These are phyloP conservation scores for Hyaloscypha finlandica DNA, from an alignment of 495 filamentous ascomycete genomes.

Conservation along the genomic window DNA sequence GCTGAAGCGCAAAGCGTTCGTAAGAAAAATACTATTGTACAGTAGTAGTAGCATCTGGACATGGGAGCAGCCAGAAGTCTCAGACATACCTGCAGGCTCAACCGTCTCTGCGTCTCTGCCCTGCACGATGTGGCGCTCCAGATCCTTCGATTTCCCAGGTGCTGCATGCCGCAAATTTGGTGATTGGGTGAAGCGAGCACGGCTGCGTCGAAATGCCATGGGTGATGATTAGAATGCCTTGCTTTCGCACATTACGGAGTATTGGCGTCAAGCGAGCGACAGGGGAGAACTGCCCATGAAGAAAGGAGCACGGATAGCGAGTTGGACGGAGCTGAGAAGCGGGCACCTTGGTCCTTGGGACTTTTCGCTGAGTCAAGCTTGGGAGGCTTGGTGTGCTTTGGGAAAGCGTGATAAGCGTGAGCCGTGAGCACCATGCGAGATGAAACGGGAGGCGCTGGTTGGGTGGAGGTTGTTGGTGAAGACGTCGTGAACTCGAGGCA, in stretches of 20 bases:
- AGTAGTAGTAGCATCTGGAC: no score
- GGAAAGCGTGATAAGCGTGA: background rate
- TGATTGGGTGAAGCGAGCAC: background rate
- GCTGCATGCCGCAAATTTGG: background rate
- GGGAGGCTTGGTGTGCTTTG: background rate
- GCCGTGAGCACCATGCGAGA: background rate
- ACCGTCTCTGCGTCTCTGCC: background rate
- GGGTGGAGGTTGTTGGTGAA: background rate
- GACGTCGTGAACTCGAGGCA: background rate
- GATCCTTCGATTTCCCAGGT: constrained; percentile 1
- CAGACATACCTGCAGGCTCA: background rate
- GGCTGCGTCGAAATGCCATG: background rate
- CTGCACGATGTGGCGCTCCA: background rate
- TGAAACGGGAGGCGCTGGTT: constrained; percentile 4
- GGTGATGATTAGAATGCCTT: constrained; percentile 3
- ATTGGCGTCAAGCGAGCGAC: background rate
- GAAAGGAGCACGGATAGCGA: background rate
- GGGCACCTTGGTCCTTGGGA: background rate
- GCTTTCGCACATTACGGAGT: constrained; percentile 5
- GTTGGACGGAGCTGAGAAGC: background rate
- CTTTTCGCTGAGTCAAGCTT: background rate
- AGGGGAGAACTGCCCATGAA: background rate
- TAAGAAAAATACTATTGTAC: background rate
- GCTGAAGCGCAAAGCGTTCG: constrained; percentile 1
- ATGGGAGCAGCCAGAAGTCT: background rate